Base-by-base conservation (phyloP, 2,329 filamentous ascomycete species). In the Exophiala alcalophila region DNA sequence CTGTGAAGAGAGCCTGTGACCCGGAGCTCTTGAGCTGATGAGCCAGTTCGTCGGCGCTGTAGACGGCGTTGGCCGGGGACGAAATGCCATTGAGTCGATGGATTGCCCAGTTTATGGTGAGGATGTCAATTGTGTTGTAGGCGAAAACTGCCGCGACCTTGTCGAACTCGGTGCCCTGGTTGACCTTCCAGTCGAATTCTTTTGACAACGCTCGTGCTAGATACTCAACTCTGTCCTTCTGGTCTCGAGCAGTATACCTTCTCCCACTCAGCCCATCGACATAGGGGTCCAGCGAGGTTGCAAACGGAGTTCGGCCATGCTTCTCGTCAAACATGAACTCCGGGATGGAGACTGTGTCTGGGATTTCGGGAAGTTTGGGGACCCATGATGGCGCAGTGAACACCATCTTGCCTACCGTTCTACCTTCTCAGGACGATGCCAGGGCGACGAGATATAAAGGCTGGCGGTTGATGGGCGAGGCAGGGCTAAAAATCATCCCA, bases 121-220 rank as follows among this genome's bases (percentile, higher is more conserved):
- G 67, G 39, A 83, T 86, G 63, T 92, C 86, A 50, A 92, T 80
- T 20, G 86, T 87, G 61, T 94, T 94, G 46, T 89, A 65, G n/a
- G 83, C 82, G 66, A 86, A 94, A 19, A 90, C 69, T 4, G 73
- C 83, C 33, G 87, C 70, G 16, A 90, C 84, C 62, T 89, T 88
- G 57, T 92, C 86, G 83, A 83, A 92, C 61, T 90, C 84, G 0
- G 78, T 78, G 9, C 83, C 86, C 43, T 79, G 63, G 53, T 86
- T 82, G 5, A 83, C 79, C 31, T 74, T 63, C 74, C 86, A 89
- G 29, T 78, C 81, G 46, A 92, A 74, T 50, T 86, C 79, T 60
- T 84, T 81, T 27, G 77, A 75, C 23, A 94, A 67, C 15, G 77
- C 82, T 44, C 83, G 76, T 11, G 86, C 76, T 15, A 92, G 71